phyloP scores from a whole-genome alignment of 768 basidiomycete species.

The Xerocomellus intermedius region DNA sequence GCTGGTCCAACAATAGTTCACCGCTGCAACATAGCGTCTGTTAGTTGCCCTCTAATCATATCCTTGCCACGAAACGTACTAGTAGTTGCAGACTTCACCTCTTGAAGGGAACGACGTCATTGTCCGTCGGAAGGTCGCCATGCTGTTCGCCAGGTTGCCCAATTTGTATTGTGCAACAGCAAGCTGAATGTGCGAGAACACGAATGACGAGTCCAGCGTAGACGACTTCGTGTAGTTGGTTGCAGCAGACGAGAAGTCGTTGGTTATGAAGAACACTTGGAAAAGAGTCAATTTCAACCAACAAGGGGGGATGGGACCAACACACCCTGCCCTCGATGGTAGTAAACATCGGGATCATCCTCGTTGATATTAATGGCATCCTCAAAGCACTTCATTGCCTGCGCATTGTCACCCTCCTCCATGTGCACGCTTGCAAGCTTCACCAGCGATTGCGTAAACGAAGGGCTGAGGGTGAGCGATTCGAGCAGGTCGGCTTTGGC shows the following conservation, averaged over 20 bases:
- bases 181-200: slow-evolving; percentile 96
- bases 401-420: slow-evolving; percentile 83
- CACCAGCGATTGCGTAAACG: slow-evolving; percentile 84
- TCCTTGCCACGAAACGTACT: slow-evolving; percentile 49
- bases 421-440: slow-evolving; percentile 97
- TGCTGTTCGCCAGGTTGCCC: slow-evolving; percentile 71
- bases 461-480: slow-evolving; percentile 63
- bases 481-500: slow-evolving; percentile 83
- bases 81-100: slow-evolving; percentile 93
- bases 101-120: slow-evolving; percentile 81
- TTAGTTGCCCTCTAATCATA: not conserved
- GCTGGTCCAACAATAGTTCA: slow-evolving; percentile 90
- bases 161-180: slow-evolving; percentile 97
- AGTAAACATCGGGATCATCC: slow-evolving; percentile 93
- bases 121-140: slow-evolving; percentile 88
- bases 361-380: slow-evolving; percentile 80
- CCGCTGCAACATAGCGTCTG: slow-evolving; percentile 51
- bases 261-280: slow-evolving; percentile 91
- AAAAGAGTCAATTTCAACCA: not conserved
- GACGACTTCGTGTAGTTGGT: slow-evolving; percentile 90
- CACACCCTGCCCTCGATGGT: slow-evolving; percentile 94
- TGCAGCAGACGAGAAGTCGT: slow-evolving; percentile 81
- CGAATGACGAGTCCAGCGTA: slow-evolving; percentile 82
- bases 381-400: slow-evolving; percentile 90
- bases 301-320: not conserved